These are phyloP conservation scores for Linnemannia elongata DNA, from an alignment of 192 early-diverging fungal genomes.

Conservation along the genomic window DNA sequence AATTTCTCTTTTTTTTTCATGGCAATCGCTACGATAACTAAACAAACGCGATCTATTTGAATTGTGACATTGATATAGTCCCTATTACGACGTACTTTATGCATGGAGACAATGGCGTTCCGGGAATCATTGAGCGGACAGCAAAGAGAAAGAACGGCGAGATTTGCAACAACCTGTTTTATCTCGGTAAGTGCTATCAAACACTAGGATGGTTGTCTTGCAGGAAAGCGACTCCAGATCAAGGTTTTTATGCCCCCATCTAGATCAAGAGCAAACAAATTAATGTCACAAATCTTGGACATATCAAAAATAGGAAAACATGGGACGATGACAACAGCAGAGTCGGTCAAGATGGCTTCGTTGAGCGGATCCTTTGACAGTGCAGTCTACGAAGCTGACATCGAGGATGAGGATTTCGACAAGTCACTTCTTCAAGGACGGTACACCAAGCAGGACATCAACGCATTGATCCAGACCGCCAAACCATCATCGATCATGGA, in stretches of 20 bases:
- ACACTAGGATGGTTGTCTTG: neutral
- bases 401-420: conserved; percentile 32
- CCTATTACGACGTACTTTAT: conserved; percentile 84
- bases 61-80: conserved; percentile 52
- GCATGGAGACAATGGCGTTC: conserved; percentile 73
- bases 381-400: conserved; percentile 29
- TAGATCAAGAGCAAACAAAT: neutral
- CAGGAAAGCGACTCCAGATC: too few relatives aligned
- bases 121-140: conserved; percentile 64
- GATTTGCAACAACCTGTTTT: conserved; percentile 81
- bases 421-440: conserved; percentile 15
- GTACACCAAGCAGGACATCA: conserved; percentile 52
- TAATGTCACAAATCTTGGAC: neutral
- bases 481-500: conserved; percentile 50
- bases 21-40: neutral
- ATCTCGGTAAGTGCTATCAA: conserved; percentile 66
- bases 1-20: neutral
- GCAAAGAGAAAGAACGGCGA: conserved; percentile 74
- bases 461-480: conserved; percentile 35
- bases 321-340: conserved; percentile 69
- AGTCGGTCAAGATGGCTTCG: conserved; percentile 75
- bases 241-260: neutral
- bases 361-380: conserved; percentile 63
- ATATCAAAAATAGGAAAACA: conserved; percentile 28
- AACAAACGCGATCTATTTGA: neutral